phyloP scores from a whole-genome alignment of 2,329 filamentous ascomycete genomes.

The Fusarium torulosum region DNA sequence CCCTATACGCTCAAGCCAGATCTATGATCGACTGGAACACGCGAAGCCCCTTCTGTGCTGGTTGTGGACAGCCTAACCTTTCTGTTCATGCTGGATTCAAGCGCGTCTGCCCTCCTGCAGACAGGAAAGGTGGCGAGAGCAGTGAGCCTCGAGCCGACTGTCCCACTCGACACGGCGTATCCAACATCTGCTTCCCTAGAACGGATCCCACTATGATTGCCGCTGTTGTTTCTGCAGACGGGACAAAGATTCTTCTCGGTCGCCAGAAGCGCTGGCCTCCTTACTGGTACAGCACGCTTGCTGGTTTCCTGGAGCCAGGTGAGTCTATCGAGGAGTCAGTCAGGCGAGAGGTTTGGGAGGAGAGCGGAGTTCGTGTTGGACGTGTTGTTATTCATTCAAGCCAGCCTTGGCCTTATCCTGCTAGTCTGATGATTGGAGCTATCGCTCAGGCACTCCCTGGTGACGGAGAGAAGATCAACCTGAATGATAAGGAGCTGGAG shows the following conservation, averaged over 20 bases:
- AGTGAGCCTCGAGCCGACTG: constrained; percentile 75
- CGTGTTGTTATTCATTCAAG: constrained; percentile 85
- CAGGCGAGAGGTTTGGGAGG: constrained; percentile 87
- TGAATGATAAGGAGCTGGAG: constrained; percentile 93
- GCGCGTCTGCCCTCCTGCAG: constrained; percentile 79
- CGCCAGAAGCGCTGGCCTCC: constrained; percentile 86
- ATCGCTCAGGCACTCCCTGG: constrained; percentile 84
- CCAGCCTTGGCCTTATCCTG: constrained; percentile 89
- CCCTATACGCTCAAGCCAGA: constrained; percentile 89
- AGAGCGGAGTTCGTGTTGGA: constrained; percentile 81
- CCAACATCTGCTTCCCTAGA: constrained; percentile 91
- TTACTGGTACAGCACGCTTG: constrained; percentile 89
- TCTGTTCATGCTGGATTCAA: constrained; percentile 85
- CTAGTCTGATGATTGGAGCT: constrained; percentile 87
- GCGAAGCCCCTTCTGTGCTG: constrained; percentile 91
- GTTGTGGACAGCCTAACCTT: constrained; percentile 86
- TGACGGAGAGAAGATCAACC: constrained; percentile 80
- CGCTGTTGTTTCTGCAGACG: constrained; percentile 86
- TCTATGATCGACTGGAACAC: constrained; percentile 94
- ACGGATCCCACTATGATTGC: constrained; percentile 97
- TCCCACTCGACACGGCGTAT: constrained; percentile 84
- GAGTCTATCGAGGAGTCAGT: constrained; percentile 90
- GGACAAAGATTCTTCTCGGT: constrained; percentile 83
- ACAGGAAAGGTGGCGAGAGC: constrained; percentile 63
- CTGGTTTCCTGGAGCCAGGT: constrained; percentile 86